These are phyloP conservation scores for Carex myosuroides DNA, from an alignment of 176 grass and related monocot species.

Conservation along the genomic window DNA sequence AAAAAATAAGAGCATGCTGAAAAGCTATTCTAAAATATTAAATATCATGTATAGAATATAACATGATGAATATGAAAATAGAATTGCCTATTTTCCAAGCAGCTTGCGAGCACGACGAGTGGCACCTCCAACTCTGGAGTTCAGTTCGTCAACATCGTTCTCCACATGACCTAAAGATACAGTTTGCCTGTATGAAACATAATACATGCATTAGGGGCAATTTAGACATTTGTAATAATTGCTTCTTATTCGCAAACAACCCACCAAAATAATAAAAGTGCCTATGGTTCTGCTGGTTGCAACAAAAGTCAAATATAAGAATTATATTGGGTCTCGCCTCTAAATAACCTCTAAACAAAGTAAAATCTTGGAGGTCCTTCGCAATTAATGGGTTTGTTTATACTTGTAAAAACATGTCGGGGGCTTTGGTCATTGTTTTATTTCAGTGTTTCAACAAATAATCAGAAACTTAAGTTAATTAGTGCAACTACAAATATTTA, in stretches of 20 bases:
- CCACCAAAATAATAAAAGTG: neutral
- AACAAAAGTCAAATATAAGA: neutral
- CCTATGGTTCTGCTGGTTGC: neutral
- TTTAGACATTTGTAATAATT: neutral
- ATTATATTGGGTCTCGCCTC: neutral
- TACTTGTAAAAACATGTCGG: neutral
- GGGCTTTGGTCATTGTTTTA: neutral
- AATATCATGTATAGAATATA: slow-evolving; percentile 14
- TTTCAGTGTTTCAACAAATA: neutral
- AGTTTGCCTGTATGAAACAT: slow-evolving; percentile 51
- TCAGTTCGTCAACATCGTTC: slow-evolving; percentile 60
- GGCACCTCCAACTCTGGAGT: slow-evolving; percentile 56
- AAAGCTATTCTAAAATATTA: neutral
- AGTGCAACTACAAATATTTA: neutral
- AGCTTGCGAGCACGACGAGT: slow-evolving; percentile 42
- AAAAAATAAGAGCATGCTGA: neutral
- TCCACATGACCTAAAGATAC: slow-evolving; percentile 38
- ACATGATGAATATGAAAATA: slow-evolving; percentile 8
- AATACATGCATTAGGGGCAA: neutral
- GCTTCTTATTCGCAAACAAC: neutral
- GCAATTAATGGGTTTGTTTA: neutral
- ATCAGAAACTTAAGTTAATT: neutral
- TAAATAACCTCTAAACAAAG: neutral
- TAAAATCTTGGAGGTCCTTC: neutral
- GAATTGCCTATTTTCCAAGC: slow-evolving; percentile 48